Evolutionary conservation across 306 rosid species (phyloP).

Genomic region (Malus orientalis): DNA sequence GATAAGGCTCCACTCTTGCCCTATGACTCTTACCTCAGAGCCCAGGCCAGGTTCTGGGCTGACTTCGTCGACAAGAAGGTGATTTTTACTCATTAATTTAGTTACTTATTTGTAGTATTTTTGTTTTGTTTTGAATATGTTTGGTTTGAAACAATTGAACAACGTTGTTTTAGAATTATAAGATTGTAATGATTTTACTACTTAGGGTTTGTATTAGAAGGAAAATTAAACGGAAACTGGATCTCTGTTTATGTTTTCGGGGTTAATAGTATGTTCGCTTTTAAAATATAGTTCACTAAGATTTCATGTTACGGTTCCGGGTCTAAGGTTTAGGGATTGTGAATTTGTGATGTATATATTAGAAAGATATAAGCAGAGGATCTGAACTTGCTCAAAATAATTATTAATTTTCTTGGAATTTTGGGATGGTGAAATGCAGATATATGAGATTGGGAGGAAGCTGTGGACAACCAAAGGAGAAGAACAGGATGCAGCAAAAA

Average conservation of each 20-base stretch:
- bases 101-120: too few relatives aligned
- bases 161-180: too few relatives aligned
- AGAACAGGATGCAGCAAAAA: slow-evolving; percentile 14
- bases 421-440: slow-evolving; percentile 12
- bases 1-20: slow-evolving; percentile 22
- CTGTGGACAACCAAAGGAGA: slow-evolving; percentile 18
- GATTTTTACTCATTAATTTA: neutral
- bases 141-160: neutral
- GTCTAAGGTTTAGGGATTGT: neutral
- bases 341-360: neutral
- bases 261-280: neutral
- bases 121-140: neutral
- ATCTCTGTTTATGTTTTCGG: neutral
- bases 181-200: neutral
- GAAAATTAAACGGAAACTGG: neutral
- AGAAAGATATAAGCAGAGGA: neutral
- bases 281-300: neutral
- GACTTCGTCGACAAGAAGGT: slow-evolving; percentile 39
- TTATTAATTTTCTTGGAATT: neutral
- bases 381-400: neutral
- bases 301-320: neutral
- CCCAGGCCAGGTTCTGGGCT: slow-evolving; percentile 44
- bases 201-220: neutral
- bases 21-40: slow-evolving; percentile 29
- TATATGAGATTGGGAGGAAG: slow-evolving; percentile 18